Evolutionary conservation across 352 stramenopile species (phyloP), one percentile per base, ranked within the genome.

Genomic region (Phytophthora litchii): DNA sequence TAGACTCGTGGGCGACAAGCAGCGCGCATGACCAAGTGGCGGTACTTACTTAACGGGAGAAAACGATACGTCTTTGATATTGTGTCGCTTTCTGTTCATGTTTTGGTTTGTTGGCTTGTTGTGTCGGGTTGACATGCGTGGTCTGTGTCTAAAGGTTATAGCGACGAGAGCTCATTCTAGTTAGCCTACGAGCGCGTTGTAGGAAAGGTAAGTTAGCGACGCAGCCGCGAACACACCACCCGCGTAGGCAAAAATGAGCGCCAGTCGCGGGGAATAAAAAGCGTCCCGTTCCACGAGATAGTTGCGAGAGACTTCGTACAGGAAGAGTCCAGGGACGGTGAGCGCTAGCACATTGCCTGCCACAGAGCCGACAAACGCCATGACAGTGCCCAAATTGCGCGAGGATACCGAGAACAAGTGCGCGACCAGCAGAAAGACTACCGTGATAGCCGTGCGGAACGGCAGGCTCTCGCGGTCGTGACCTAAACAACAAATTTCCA

Each of bases 291-390:
- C 79, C 36, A 85, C 70, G 14, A 86, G 61, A 59, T 80, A 89
- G 19, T 69, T 69, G 38, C 72, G 76, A 51, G 72, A 77, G 13
- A 89, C 75, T 42, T 94, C 78, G 59, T 87, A 91, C 44, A 94
- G 65, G 53, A 94, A 91, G 40, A 88, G 63, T 0, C 85, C 83
- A 1, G 85, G 85, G 12, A 91, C 72, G 0, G 81, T 88, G 54
- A 90, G 84, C 21, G 74, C 80, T 20, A 94, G 70, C 21, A 92
- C 38, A 50, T 89, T 91, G 54, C 85, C 85, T 11, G 81, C 78
- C 17, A 92, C 64, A 7, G 82, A 83, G 12, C 85, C 85, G 27
- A 92, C 78, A 53, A 89, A 92, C 29, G 81, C 80, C 74, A 92
- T 91, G 57, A 90, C 78, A 14, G 83, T 74, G 54, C 81, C 80